Conservation (phyloP, 768 basidiomycete genomes). For the Rhizopogon sp. region DNA sequence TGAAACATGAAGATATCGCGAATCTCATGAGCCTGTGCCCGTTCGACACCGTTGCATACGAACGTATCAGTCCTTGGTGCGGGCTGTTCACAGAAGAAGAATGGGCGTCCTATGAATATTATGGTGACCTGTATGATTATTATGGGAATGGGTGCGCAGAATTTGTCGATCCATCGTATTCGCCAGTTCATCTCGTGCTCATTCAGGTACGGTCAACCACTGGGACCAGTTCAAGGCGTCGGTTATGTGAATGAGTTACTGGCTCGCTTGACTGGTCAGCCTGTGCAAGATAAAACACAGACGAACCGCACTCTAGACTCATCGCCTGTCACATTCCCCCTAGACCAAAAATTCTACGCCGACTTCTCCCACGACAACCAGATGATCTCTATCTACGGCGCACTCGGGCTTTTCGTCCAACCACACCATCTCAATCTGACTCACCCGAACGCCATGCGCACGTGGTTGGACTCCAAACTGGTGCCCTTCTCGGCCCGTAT, state of each 20-base stretch:
- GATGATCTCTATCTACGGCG: slow-evolving; percentile 67
- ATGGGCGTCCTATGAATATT: slow-evolving; percentile 61
- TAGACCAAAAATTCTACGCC: slow-evolving; percentile 57
- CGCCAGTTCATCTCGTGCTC: neutral
- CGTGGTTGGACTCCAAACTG: slow-evolving; percentile 51
- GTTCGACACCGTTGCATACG: slow-evolving; percentile 58
- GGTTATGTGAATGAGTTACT: slow-evolving; percentile 86
- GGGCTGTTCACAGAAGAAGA: slow-evolving; percentile 54
- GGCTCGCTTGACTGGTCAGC: slow-evolving; percentile 60
- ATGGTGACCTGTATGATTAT: slow-evolving; percentile 66
- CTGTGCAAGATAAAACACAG: slow-evolving; percentile 66
- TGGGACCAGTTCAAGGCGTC: slow-evolving; percentile 74
- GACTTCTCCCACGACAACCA: slow-evolving; percentile 87
- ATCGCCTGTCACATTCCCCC: slow-evolving; percentile 64
- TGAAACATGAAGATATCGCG: slow-evolving; percentile 48
- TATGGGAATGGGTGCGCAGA: slow-evolving; percentile 58
- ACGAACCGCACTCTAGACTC: slow-evolving; percentile 71
- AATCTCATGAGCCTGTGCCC: slow-evolving; percentile 68
- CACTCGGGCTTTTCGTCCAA: slow-evolving; percentile 47
- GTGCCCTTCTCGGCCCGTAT: slow-evolving; percentile 72
- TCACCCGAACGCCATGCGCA: slow-evolving; percentile 15
- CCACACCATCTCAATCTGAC: slow-evolving; percentile 19
- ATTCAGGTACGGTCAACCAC: slow-evolving; percentile 55
- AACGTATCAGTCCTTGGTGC: slow-evolving; percentile 60
- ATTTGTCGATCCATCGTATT: neutral